Percentiles rank a stretch among this genome's conserved stretches.
Evolutionary conservation across 1,139 yeast species (phyloP).

Genomic region (Geotrichum restrictum): DNA sequence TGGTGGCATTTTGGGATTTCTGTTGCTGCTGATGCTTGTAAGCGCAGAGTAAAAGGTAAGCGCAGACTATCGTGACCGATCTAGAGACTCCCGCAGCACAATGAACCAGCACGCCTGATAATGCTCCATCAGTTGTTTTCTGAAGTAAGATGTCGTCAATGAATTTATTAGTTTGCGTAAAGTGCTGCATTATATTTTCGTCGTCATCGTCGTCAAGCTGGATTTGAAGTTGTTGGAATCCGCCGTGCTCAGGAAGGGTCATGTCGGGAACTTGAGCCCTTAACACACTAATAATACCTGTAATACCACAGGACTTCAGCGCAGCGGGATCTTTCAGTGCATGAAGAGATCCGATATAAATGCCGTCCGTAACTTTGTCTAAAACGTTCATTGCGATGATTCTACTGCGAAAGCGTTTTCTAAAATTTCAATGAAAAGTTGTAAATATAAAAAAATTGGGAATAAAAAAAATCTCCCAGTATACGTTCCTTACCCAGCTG

Average conservation of each 20-base stretch:
- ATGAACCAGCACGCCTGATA: slow-evolving; percentile 36
- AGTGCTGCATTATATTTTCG: slow-evolving; percentile 59
- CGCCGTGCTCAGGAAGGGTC: not conserved
- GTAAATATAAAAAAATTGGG: no score
- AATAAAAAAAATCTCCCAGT: no score
- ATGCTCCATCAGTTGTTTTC: slow-evolving; percentile 3
- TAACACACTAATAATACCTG: slow-evolving; percentile 66
- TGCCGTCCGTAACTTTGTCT: slow-evolving; percentile 34
- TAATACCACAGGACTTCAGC: slow-evolving; percentile 41
- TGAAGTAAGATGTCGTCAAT: slow-evolving; percentile 56
- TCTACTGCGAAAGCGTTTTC: no score
- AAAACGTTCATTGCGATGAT: slow-evolving; percentile 29
- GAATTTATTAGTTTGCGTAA: slow-evolving; percentile 59
- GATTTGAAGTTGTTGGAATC: slow-evolving; percentile 58
- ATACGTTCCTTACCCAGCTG: not conserved
- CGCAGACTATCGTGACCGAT: slow-evolving; percentile 68
- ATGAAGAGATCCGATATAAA: slow-evolving; percentile 37
- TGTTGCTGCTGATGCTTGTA: slow-evolving; percentile 1
- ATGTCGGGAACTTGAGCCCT: slow-evolving; percentile 43
- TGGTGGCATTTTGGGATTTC: no score
- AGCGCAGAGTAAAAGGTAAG: slow-evolving; percentile 61
- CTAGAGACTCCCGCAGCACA: slow-evolving; percentile 83
- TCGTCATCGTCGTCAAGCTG: slow-evolving; percentile 62
- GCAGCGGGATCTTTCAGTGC: slow-evolving; percentile 33
- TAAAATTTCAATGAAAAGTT: no score